Conservation (phyloP, 2,329 filamentous ascomycete species). For the Cucurbitaria berberidis region DNA sequence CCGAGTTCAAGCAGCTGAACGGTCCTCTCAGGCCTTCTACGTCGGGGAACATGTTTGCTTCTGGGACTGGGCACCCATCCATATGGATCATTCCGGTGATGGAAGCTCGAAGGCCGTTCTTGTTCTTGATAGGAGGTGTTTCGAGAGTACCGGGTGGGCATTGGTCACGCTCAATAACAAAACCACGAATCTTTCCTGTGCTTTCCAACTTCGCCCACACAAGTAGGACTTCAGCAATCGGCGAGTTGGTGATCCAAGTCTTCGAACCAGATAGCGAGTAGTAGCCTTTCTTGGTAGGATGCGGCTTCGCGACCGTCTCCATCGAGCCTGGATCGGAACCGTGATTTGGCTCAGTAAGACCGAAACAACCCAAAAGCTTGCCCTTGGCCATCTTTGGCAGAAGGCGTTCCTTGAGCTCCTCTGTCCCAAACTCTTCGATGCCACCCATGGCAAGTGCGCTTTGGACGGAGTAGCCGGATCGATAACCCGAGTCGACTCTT, state of each 20-base stretch:
- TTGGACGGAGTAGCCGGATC: conserved; percentile 92
- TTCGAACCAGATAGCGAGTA: conserved; percentile 80
- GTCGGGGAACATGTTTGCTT: conserved; percentile 91
- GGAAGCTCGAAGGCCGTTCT: conserved; percentile 90
- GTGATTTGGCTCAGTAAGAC: conserved; percentile 90
- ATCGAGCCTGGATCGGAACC: conserved; percentile 90
- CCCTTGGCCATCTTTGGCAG: conserved; percentile 83
- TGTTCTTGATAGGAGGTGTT: conserved; percentile 91
- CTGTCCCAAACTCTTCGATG: conserved; percentile 84
- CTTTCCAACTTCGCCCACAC: conserved; percentile 93
- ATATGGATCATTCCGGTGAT: conserved; percentile 98
- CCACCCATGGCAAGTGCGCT: conserved; percentile 93
- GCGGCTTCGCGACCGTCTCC: conserved; percentile 84
- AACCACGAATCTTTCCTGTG: conserved; percentile 92
- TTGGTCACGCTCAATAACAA: conserved; percentile 82
- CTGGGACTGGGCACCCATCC: conserved; percentile 85
- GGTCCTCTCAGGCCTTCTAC: conserved; percentile 87
- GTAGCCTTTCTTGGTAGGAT: conserved; percentile 83
- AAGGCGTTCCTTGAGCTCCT: conserved; percentile 85
- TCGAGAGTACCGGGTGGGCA: conserved; percentile 89
- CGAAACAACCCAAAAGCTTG: conserved; percentile 83
- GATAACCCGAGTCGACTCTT: conserved; percentile 87
- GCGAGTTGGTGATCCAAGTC: conserved; percentile 96
- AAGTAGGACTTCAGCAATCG: conserved; percentile 82
- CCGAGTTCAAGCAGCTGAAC: conserved; percentile 93